Evolutionary conservation across 2,329 filamentous ascomycete species (phyloP).

Genomic region (Chaetomiaceae sp.): DNA sequence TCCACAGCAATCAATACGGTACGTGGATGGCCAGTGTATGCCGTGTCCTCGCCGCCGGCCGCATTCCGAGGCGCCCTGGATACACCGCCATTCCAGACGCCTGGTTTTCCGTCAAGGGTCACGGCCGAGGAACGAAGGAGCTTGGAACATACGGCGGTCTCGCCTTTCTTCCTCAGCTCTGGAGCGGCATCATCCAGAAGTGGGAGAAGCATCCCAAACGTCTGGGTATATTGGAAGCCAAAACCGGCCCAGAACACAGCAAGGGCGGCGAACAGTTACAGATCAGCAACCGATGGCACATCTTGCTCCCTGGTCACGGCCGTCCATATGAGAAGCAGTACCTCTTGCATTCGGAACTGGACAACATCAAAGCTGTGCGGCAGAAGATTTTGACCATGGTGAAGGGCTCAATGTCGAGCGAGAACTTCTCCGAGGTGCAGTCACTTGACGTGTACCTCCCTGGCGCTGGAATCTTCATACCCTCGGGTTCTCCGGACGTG

Average conservation of each 20-base stretch:
- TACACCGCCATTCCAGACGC: slow-evolving; percentile 20
- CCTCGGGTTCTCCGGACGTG: background rate
- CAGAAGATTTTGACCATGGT: slow-evolving; percentile 9
- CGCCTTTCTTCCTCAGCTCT: slow-evolving; percentile 11
- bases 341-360: slow-evolving; percentile 7
- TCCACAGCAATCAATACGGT: slow-evolving; percentile 16
- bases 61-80: slow-evolving; percentile 18
- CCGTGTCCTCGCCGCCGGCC: slow-evolving; percentile 21
- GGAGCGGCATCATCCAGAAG: slow-evolving; percentile 3
- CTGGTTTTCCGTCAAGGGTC: slow-evolving; percentile 15
- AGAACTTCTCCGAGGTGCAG: background rate
- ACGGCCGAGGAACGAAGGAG: background rate
- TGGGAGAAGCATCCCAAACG: background rate
- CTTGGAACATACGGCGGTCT: slow-evolving; percentile 21
- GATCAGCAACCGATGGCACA: slow-evolving; percentile 17
- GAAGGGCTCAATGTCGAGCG: background rate
- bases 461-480: slow-evolving; percentile 4
- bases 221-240: slow-evolving; percentile 1
- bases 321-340: slow-evolving; percentile 4
- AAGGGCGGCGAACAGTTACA: background rate
- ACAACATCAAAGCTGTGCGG: background rate
- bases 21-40: slow-evolving; percentile 16
- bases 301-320: slow-evolving; percentile 16
- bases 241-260: background rate
- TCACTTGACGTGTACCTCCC: slow-evolving; percentile 19